Base-by-base conservation (phyloP, 768 basidiomycete species). In the Gloeopeniophorella convolvens region DNA sequence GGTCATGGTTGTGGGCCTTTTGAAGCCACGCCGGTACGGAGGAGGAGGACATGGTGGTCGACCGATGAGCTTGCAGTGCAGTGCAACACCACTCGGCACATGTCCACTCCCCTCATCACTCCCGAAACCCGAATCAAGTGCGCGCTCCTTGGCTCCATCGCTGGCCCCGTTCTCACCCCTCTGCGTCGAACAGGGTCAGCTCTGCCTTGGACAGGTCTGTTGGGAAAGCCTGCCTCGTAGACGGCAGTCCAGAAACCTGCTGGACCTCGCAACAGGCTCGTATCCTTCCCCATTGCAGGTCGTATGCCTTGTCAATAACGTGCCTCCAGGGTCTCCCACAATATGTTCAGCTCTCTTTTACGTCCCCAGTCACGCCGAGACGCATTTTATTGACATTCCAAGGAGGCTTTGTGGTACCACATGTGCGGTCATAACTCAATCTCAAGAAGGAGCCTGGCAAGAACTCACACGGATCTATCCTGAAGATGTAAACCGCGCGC, bases 371-470 rank as follows among this genome's bases (percentile, higher is more conserved):
- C n/a, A 58, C 74, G 30, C 85, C 85, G 3, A 72, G 68, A 54
- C 70, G 69, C 21, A 56, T 89, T 15, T 69, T 68, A 16, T 54
- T 89, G 55, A 89, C 83, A 2, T 92, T 92, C 61, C 89, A 92
- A 71, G 89, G 89, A 12, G 89, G 89, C 2, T 91, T 92, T 63
- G 89, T 84, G 88, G 86, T 16, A 83, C 76, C 7, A 69, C 72
- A 37, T 89, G 86, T 61, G 60, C 68, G 1, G 59, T 89, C 8
- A 68, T 75, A 36, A 60, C 72, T 20, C 66, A 28, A 61, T 27
- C 21, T 48, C 43, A 49, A 0, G 64, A 62, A 8, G 69, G 69
- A 32, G 52, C 62, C 37, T 87, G 85, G 85, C 65, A 62, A 42
- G 59, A 64, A 6, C 64, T 80, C 52, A 71, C 74, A 1, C 70